Evolutionary conservation across 345 rosid species (phyloP).

Genomic region (Acer yangbiense): DNA sequence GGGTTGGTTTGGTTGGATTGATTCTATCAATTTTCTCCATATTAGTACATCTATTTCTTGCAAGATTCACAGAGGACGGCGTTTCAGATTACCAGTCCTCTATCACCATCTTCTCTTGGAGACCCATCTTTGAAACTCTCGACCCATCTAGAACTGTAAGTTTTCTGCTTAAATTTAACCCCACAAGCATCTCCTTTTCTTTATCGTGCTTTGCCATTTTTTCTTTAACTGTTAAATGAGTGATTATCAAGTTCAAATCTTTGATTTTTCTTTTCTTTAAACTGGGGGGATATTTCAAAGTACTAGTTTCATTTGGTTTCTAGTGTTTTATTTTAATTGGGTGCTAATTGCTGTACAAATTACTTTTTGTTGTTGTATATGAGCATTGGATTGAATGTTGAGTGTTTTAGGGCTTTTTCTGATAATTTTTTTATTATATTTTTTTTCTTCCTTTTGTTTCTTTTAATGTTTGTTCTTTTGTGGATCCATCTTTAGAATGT

Average conservation of each 20-base stretch:
- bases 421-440: too few relatives aligned
- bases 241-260: conserved; percentile 12
- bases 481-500: too few relatives aligned
- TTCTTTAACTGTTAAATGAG: conserved; percentile 17
- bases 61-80: conserved; percentile 76
- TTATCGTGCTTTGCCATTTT: too few relatives aligned
- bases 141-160: conserved; percentile 53
- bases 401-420: not conserved
- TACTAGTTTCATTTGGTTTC: conserved; percentile 14
- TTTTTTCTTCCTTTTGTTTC: too few relatives aligned
- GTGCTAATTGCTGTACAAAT: too few relatives aligned
- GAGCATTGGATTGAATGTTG: not conserved
- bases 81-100: conserved; percentile 81
- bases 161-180: conserved; percentile 1
- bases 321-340: not conserved
- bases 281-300: not conserved
- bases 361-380: too few relatives aligned
- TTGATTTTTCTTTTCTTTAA: not conserved
- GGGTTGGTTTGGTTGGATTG: conserved; percentile 81
- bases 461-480: too few relatives aligned
- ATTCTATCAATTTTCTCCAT: conserved; percentile 76
- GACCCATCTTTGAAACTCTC: conserved; percentile 77
- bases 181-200: too few relatives aligned
- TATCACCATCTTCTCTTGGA: conserved; percentile 91
- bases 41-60: conserved; percentile 75